Conservation (phyloP, 176 grass and related monocot genomes). For the Zizania latifolia region DNA sequence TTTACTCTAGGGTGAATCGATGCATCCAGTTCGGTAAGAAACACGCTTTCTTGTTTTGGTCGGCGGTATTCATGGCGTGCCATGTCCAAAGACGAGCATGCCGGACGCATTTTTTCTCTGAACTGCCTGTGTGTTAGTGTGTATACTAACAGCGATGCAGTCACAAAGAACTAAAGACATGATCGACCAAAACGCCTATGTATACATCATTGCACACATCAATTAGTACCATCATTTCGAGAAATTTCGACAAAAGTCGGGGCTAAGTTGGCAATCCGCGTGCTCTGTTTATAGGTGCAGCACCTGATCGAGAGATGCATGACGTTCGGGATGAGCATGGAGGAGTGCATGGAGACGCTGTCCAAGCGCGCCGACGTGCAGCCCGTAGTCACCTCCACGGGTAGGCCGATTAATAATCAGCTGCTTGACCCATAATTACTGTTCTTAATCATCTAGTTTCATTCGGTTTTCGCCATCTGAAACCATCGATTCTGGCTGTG, state of each 20-base stretch:
- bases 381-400: constrained; percentile 70
- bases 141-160: too few species aligned
- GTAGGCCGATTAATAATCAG: too few species aligned
- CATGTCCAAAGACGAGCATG: too few species aligned
- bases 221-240: neutral
- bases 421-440: too few species aligned
- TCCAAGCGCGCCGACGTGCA: constrained; percentile 60
- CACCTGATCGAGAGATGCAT: constrained; percentile 85
- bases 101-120: too few species aligned
- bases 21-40: too few species aligned
- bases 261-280: neutral
- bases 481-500: neutral
- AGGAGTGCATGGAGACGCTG: constrained; percentile 77
- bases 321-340: constrained; percentile 84
- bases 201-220: neutral
- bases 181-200: too few species aligned
- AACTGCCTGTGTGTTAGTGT: too few species aligned
- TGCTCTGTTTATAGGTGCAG: constrained; percentile 43
- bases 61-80: too few species aligned
- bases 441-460: neutral
- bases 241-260: neutral
- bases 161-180: too few species aligned
- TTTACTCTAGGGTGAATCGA: too few species aligned
- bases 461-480: neutral
- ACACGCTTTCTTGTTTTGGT: too few species aligned